Evolutionary conservation across 257 asterid species (phyloP), one percentile per base, ranked within the genome.

Genomic region (Ilex asprella): DNA sequence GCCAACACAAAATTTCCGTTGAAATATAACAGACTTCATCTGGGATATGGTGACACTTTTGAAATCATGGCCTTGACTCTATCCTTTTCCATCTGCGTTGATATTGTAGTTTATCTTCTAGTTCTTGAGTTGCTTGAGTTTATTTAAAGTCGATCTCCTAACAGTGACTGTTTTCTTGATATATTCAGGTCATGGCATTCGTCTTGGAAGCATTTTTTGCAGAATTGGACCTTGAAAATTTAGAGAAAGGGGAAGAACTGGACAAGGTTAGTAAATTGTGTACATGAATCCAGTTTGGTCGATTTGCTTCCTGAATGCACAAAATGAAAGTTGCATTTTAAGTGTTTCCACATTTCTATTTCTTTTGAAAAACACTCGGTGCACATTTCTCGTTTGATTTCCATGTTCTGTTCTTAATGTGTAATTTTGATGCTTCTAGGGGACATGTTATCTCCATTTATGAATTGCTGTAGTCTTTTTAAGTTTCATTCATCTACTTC

Each of bases 141-240:
- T 35, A 35, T 35, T 35, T 35, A 35, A 35, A 35, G 7, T 35
- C 8, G 41, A 35, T 35, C 41, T 0, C 41, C 41, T 35, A 35
- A 8, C 41, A 15, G 16, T 49, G 5, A 49, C 16, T 7, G 30
- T 53, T 53, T 53, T 53, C 29, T 15, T 14, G 30, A 14, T 53
- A 53, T 2, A 44, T 52, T 67, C 87, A 92, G 99, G 93, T 92
- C 75, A 80, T 92, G 67, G 97, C 99, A 60, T 92, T 92, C 82
- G 96, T 92, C 66, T 81, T 89, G 91, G 99, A 92, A 79, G 99
- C 99, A 62, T 92, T 92, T 84, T 90, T 89, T 69, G 95, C 96
- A 67, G 99, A 92, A 78, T 74, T 92, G 89, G 97, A 86, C 61
- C 77, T 92, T 14, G 99, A 92, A 84, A 49, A 81, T 39, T 43